These are phyloP conservation scores for Penicillium sp. DNA, from an alignment of 2,329 filamentous ascomycete genomes.

Conservation along the genomic window DNA sequence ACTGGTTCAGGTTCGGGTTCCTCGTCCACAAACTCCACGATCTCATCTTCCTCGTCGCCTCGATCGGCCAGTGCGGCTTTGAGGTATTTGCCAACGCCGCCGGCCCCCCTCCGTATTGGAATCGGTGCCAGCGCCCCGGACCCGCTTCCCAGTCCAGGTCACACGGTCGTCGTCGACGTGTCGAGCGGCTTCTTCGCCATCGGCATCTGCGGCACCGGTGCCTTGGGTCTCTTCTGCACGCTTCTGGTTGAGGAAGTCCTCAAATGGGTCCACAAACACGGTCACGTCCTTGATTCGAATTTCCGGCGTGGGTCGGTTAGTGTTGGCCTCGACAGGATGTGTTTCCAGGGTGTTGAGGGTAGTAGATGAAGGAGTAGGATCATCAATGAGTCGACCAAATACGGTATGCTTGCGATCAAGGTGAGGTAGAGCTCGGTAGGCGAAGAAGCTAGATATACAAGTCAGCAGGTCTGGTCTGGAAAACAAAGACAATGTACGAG, in stretches of 20 bases:
- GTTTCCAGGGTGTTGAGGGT: conserved; percentile 74
- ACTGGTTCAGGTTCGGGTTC: conserved; percentile 67
- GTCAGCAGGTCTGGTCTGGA: conserved; percentile 7
- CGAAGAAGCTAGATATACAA: conserved; percentile 68
- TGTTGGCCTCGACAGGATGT: conserved; percentile 71
- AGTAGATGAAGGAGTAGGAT: conserved; percentile 48
- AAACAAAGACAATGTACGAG: background rate
- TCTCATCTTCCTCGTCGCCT: conserved; percentile 56
- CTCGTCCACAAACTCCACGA: conserved; percentile 62
- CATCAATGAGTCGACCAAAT: conserved; percentile 83
- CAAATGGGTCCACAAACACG: conserved; percentile 92
- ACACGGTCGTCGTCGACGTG: conserved; percentile 78
- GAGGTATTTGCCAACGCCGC: conserved; percentile 79
- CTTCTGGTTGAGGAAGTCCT: conserved; percentile 82
- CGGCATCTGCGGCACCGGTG: conserved; percentile 32
- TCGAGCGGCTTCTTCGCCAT: conserved; percentile 31
- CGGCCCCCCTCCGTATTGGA: conserved; percentile 51
- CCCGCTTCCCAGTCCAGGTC: conserved; percentile 95
- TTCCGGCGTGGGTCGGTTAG: conserved; percentile 73
- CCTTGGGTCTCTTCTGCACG: conserved; percentile 64
- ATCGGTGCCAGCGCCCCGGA: conserved; percentile 68
- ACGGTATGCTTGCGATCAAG: conserved; percentile 97
- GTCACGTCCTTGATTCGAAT: conserved; percentile 81
- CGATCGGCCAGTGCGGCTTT: conserved; percentile 58
- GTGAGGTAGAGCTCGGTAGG: conserved; percentile 81